A percentile compares a stretch with the other conserved stretches of the same genome.
Evolutionary conservation across 2,329 filamentous ascomycete species (phyloP).

Genomic region (Neofusicoccum laricinum): DNA sequence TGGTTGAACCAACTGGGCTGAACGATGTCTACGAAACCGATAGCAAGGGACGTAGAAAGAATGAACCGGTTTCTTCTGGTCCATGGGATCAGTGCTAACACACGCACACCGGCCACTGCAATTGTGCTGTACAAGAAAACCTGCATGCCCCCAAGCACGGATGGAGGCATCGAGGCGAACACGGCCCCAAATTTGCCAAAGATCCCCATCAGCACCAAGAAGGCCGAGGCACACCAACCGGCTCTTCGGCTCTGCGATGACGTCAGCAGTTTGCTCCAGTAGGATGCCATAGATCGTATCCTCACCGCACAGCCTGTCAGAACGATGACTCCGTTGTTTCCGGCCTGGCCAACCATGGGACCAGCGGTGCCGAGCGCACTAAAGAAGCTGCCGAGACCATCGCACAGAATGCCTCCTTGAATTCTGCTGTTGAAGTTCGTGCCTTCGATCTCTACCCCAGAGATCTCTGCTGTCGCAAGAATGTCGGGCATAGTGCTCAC

Average conservation of each 20-base stretch:
- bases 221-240: slow-evolving; percentile 28
- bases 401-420: slow-evolving; percentile 28
- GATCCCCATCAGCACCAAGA: slow-evolving; percentile 28
- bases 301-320: slow-evolving; percentile 26
- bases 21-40: slow-evolving; percentile 38
- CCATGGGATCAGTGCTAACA: slow-evolving; percentile 28
- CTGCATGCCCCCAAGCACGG: slow-evolving; percentile 48
- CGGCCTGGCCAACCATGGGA: slow-evolving; percentile 29
- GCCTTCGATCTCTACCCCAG: slow-evolving; percentile 27
- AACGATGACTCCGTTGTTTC: slow-evolving; percentile 30
- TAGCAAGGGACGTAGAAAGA: slow-evolving; percentile 25
- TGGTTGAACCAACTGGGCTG: slow-evolving; percentile 39
- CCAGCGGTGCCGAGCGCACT: slow-evolving; percentile 27
- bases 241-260: slow-evolving; percentile 21
- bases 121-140: slow-evolving; percentile 30
- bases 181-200: slow-evolving; percentile 30
- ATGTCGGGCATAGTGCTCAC: slow-evolving; percentile 38
- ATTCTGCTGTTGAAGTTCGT: slow-evolving; percentile 27
- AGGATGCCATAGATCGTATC: neutral
- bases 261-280: neutral
- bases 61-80: slow-evolving; percentile 30
- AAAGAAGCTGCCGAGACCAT: slow-evolving; percentile 28
- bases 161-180: slow-evolving; percentile 31
- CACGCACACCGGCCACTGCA: slow-evolving; percentile 27
- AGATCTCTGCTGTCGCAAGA: slow-evolving; percentile 28